These are phyloP conservation scores for Leptographium radiaticola DNA, from an alignment of 2,329 filamentous ascomycete genomes.

Conservation along the genomic window DNA sequence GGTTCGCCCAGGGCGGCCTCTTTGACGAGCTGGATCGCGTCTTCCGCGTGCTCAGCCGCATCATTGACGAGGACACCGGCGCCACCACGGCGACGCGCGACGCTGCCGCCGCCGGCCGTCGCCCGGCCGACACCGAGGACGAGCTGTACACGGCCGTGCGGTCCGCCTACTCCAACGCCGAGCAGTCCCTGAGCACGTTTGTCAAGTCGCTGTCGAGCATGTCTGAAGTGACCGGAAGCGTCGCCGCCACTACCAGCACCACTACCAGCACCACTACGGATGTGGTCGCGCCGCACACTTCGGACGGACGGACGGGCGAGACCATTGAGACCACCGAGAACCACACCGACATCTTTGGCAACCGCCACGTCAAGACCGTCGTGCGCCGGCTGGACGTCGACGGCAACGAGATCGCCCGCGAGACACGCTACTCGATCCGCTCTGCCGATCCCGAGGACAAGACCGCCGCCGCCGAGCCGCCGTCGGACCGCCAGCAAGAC, in stretches of 20 bases:
- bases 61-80: slow-evolving; percentile 10
- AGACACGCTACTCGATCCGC: slow-evolving; percentile 16
- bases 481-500: neutral
- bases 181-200: slow-evolving; percentile 28
- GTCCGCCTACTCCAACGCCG: slow-evolving; percentile 22
- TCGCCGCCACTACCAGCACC: too few species aligned
- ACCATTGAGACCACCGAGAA: slow-evolving; percentile 26
- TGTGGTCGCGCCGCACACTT: too few species aligned
- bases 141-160: slow-evolving; percentile 27
- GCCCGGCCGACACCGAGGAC: slow-evolving; percentile 22
- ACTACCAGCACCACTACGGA: neutral
- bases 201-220: slow-evolving; percentile 19
- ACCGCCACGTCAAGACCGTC: slow-evolving; percentile 27
- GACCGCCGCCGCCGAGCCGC: neutral
- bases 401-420: slow-evolving; percentile 26
- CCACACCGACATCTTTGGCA: slow-evolving; percentile 29
- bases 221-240: neutral
- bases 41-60: slow-evolving; percentile 10
- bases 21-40: slow-evolving; percentile 13
- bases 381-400: slow-evolving; percentile 26
- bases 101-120: slow-evolving; percentile 5
- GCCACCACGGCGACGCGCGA: slow-evolving; percentile 2
- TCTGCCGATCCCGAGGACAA: slow-evolving; percentile 1
- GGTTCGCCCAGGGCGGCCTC: slow-evolving; percentile 3
- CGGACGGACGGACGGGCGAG: slow-evolving; percentile 6